These are phyloP conservation scores for Pisolithus sp. DNA, from an alignment of 768 basidiomycete species.

Conservation along the genomic window DNA sequence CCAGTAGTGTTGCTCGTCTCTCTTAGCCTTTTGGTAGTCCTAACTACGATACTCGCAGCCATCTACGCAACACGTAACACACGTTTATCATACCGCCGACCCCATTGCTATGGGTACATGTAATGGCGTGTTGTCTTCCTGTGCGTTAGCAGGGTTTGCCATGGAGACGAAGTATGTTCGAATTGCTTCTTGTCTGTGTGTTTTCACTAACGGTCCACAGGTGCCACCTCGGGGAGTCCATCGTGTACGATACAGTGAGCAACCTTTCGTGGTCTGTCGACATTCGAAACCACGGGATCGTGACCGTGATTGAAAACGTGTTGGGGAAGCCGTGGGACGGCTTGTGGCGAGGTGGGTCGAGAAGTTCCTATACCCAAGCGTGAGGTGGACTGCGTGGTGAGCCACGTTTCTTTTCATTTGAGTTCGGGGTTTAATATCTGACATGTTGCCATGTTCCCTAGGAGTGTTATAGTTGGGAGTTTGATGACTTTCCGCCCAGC, in stretches of 20 bases:
- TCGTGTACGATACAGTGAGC: constrained; percentile 89
- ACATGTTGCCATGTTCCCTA: constrained; percentile 17
- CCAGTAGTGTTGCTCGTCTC: constrained; percentile 47
- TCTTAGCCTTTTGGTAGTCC: not conserved
- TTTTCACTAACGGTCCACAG: constrained; percentile 26
- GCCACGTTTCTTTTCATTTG: constrained; percentile 19
- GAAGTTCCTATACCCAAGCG: constrained; percentile 51
- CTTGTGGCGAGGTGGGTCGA: constrained; percentile 52
- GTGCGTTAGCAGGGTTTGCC: constrained; percentile 84
- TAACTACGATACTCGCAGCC: constrained; percentile 37
- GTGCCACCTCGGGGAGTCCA: constrained; percentile 82
- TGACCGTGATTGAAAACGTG: constrained; percentile 68
- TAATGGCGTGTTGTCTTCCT: constrained; percentile 74
- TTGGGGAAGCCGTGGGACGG: constrained; percentile 66
- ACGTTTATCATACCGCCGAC: constrained; percentile 92
- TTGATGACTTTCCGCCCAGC: constrained; percentile 37
- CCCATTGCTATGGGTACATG: constrained; percentile 90
- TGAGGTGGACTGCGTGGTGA: constrained; percentile 69
- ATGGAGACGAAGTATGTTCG: constrained; percentile 62
- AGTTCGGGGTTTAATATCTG: not conserved
- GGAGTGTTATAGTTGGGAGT: constrained; percentile 73
- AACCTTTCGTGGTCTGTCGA: constrained; percentile 82
- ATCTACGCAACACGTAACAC: constrained; percentile 73
- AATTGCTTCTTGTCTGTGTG: not conserved
- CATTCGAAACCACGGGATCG: constrained; percentile 74